A percentile compares a stretch with the other conserved stretches of the same genome.
Conservation (phyloP, 495 filamentous ascomycete genomes). For the Podospora fimiseda region DNA sequence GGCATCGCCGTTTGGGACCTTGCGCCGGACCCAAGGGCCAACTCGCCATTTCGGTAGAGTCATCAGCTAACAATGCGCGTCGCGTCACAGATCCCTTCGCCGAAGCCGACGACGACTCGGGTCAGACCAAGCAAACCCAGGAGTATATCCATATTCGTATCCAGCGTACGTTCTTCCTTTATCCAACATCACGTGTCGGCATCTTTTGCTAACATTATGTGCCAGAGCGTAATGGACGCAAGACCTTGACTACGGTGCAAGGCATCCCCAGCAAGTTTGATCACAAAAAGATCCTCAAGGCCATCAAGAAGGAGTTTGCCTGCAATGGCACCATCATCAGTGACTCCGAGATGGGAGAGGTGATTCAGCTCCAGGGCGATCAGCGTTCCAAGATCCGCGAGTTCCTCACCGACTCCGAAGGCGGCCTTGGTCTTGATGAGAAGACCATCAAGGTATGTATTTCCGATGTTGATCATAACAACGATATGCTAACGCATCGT, state of each 20-base stretch:
- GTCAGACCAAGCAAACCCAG: conserved; percentile 81
- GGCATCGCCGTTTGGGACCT: not conserved
- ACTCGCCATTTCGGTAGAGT: not conserved
- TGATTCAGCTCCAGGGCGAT: conserved; percentile 99
- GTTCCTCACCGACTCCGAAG: conserved; percentile 92
- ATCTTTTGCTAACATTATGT: not conserved
- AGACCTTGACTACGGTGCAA: conserved; percentile 99
- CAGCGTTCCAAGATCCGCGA: conserved; percentile 98
- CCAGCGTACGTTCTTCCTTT: conserved; percentile 67
- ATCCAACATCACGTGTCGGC: conserved; percentile 10
- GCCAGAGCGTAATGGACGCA: conserved; percentile 99
- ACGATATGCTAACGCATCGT: not conserved
- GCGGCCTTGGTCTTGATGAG: conserved; percentile 81
- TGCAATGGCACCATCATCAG: conserved; percentile 99
- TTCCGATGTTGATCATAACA: not conserved
- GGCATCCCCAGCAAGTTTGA: conserved; percentile 97
- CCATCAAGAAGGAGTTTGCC: conserved; percentile 99
- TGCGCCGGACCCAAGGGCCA: not conserved
- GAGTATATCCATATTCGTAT: conserved; percentile 99
- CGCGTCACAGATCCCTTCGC: conserved; percentile 87
- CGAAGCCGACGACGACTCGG: conserved; percentile 99
- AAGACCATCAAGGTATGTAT: conserved; percentile 88
- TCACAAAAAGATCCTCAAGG: conserved; percentile 99
- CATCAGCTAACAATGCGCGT: not conserved
- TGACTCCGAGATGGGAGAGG: conserved; percentile 96